Evolutionary conservation across 768 basidiomycete species (phyloP).

Genomic region (Boletus insuetus): DNA sequence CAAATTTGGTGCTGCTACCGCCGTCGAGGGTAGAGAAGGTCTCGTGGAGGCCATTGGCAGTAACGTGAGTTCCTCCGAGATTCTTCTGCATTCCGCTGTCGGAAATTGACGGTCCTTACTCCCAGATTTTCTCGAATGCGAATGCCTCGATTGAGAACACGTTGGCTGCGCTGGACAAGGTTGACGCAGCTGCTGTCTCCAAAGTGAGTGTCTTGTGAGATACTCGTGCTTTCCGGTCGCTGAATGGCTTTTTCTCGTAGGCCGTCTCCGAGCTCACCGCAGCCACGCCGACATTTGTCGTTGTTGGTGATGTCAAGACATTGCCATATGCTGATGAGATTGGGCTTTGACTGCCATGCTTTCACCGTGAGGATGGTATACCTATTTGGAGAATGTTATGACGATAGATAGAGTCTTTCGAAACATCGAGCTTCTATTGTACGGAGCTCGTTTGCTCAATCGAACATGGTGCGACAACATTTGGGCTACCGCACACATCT

Average conservation of each 20-base stretch:
- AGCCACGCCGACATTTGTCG: conserved; percentile 83
- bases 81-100: conserved; percentile 3
- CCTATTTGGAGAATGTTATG: conserved; percentile 14
- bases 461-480: not conserved
- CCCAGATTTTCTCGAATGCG: conserved; percentile 59
- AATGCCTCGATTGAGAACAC: conserved; percentile 57
- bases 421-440: conserved; percentile 2
- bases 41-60: conserved; percentile 58
- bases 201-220: conserved; percentile 46
- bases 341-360: conserved; percentile 51
- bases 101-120: not conserved
- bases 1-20: conserved; percentile 75
- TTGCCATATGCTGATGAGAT: conserved; percentile 86
- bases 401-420: conserved; percentile 16
- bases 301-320: conserved; percentile 70
- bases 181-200: conserved; percentile 62
- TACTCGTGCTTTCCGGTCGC: not conserved
- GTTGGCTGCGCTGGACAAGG: conserved; percentile 67
- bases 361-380: conserved; percentile 5
- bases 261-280: conserved; percentile 64
- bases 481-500: no score
- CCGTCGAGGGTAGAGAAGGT: conserved; percentile 68
- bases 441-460: not conserved
- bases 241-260: conserved; percentile 25
- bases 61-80: conserved; percentile 46